A percentile compares a stretch with the other conserved stretches of the same genome.
phyloP scores from a whole-genome alignment of 1,284 basidiomycete genomes.

The Moesziomyces sp. region DNA sequence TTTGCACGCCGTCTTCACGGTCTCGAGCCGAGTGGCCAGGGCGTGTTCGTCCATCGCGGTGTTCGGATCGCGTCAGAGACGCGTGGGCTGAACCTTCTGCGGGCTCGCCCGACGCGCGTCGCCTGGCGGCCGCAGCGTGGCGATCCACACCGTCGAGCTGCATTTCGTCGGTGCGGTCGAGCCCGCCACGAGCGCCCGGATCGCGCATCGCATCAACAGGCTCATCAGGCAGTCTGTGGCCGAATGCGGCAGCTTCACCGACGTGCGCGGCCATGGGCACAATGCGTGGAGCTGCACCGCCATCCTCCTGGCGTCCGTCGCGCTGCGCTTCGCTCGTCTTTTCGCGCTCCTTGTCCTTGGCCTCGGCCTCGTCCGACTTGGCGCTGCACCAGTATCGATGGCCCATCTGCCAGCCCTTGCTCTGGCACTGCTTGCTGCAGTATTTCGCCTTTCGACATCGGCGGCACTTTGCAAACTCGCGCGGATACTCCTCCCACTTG shows the following conservation, averaged over 20 bases:
- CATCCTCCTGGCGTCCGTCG: slow-evolving; percentile 18
- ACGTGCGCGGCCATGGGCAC: slow-evolving; percentile 14
- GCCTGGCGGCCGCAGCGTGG: slow-evolving; percentile 2
- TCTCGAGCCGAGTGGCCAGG: slow-evolving; percentile 5
- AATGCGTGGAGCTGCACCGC: slow-evolving; percentile 20
- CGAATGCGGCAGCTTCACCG: slow-evolving; percentile 13
- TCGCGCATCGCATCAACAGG: slow-evolving; percentile 9
- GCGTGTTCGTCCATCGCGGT: neutral
- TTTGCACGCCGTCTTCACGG: neutral
- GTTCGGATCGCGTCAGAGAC: neutral
- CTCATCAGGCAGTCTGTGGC: slow-evolving; percentile 11
- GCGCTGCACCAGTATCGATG: slow-evolving; percentile 77
- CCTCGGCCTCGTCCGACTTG: slow-evolving; percentile 57
- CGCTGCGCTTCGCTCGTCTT: slow-evolving; percentile 22
- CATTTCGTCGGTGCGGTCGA: slow-evolving; percentile 10
- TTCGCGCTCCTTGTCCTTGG: slow-evolving; percentile 46
- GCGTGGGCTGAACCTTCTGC: slow-evolving; percentile 1
- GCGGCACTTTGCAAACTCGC: slow-evolving; percentile 97
- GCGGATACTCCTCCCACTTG: slow-evolving; percentile 89
- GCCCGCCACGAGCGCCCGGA: slow-evolving; percentile 7
- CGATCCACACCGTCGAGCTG: slow-evolving; percentile 18
- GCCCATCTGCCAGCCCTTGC: slow-evolving; percentile 94
- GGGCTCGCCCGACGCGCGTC: slow-evolving; percentile 7
- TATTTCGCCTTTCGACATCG: slow-evolving; percentile 98
- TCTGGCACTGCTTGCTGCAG: slow-evolving; percentile 97